Base-by-base conservation (phyloP, 306 rosid genomes). In the Abrus pulchellus region DNA sequence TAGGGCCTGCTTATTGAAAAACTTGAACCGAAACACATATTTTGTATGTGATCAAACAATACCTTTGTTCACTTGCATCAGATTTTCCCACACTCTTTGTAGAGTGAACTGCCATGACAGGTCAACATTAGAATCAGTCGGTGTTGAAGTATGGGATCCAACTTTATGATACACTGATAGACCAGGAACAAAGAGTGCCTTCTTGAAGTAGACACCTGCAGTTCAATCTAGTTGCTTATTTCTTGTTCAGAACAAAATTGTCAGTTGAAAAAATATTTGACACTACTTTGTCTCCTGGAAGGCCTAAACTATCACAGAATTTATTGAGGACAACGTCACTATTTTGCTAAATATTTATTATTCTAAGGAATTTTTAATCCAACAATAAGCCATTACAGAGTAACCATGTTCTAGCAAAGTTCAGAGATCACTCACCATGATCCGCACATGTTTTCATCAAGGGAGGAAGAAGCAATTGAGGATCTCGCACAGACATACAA, bases 401-500 rank as follows among this genome's bases (percentile, higher is more conserved):
- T 55, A 69, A 63, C 52, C 41, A 68, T 57, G 41, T 53, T 12
- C 75, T 72, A 49, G 68, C 72, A 72, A 80, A 78, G 28, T 72
- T 40, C 56, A 68, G 68, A 71, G 40, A 78, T 61, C 29, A 72
- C 94, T 73, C 83, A 89, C 99, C 99, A 78, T 93, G 88, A 82
- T 87, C 89, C 20, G 95, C 97, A 82, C 98, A 95, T 14, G 94
- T 76, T 87, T 90, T 88, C 91, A 95, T 80, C 86, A 95, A 90
- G 74, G 45, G 83, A 32, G 97, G 98, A 79, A 95, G 97, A 75
- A 95, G 99, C 73, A 93, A 57, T 73, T 89, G 89, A 52, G 98
- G 99, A 86, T 93, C 94, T 76, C 99, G 87, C 71, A 91, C 96
- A 4, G 99, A 78, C 99, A 95, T 86, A 76, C 99, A 95, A 87